Evolutionary conservation across 148 eudicot species (phyloP).

Genomic region (Talinum fruticosum): DNA sequence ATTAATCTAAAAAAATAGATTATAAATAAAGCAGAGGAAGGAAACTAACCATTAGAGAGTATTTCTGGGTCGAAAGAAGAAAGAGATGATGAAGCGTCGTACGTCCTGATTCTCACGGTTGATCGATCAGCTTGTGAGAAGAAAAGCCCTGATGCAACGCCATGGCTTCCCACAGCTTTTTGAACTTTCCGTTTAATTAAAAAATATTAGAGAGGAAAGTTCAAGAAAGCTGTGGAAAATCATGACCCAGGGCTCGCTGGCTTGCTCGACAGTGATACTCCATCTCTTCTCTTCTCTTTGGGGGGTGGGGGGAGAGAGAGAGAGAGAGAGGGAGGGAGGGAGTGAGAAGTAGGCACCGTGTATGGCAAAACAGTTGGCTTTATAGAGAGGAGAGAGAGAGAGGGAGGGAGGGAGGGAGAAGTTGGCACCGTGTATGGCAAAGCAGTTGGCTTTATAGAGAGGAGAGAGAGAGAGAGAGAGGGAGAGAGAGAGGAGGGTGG

Average conservation of each 20-base stretch:
- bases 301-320: not conserved
- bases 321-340: not conserved
- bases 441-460: not conserved
- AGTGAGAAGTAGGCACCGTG: not conserved
- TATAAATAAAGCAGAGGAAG: no score
- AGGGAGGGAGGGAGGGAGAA: not conserved
- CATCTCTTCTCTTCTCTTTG: not conserved
- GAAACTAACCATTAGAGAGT: no score
- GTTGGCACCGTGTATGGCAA: not conserved
- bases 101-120: not conserved
- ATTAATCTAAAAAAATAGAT: no score
- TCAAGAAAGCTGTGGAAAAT: constrained; percentile 96
- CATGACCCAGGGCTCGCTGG: constrained; percentile 33
- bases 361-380: not conserved
- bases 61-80: no score
- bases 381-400: not conserved
- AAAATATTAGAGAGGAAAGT: constrained; percentile 32
- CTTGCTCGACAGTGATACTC: not conserved
- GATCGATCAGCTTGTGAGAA: not conserved
- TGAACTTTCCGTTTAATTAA: constrained; percentile 41
- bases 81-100: not conserved
- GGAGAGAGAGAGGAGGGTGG: constrained; percentile 4
- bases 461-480: not conserved
- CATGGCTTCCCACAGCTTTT: constrained; percentile 14
- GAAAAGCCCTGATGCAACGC: not conserved